Conservation (phyloP, 1,139 yeast genomes). For the Magnusiomyces magnusii region DNA sequence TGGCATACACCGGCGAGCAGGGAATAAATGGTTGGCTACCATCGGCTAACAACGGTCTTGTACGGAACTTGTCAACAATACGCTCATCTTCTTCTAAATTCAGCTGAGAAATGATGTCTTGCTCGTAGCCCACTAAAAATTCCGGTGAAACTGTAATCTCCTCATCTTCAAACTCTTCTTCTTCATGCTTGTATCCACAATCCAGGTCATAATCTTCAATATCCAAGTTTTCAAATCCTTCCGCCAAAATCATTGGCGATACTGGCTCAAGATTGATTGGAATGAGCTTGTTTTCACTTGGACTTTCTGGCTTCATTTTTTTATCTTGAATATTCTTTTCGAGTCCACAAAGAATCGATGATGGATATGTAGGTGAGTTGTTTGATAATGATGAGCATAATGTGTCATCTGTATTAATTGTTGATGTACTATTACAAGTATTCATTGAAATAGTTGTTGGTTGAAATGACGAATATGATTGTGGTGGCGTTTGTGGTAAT, state of each 20-base stretch:
- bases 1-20: conserved; percentile 20
- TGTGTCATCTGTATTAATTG: background rate
- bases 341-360: background rate
- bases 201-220: conserved; percentile 1
- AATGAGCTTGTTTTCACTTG: conserved; percentile 18
- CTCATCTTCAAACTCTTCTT: background rate
- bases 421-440: background rate
- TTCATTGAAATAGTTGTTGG: background rate
- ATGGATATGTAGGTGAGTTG: background rate
- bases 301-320: conserved; percentile 16
- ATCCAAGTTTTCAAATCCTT: background rate
- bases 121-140: conserved; percentile 20
- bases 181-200: background rate
- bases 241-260: conserved; percentile 20
- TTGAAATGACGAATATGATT: background rate
- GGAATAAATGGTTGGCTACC: conserved; percentile 27
- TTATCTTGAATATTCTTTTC: background rate
- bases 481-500: conserved; percentile 4
- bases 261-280: conserved; percentile 23
- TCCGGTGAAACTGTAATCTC: conserved; percentile 15
- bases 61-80: conserved; percentile 24
- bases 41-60: conserved; percentile 25
- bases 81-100: conserved; percentile 20
- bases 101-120: conserved; percentile 20
- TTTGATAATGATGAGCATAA: background rate